Evolutionary conservation across 2,329 filamentous ascomycete genomes (phyloP).

Genomic region (Juglanconis oblonga): DNA sequence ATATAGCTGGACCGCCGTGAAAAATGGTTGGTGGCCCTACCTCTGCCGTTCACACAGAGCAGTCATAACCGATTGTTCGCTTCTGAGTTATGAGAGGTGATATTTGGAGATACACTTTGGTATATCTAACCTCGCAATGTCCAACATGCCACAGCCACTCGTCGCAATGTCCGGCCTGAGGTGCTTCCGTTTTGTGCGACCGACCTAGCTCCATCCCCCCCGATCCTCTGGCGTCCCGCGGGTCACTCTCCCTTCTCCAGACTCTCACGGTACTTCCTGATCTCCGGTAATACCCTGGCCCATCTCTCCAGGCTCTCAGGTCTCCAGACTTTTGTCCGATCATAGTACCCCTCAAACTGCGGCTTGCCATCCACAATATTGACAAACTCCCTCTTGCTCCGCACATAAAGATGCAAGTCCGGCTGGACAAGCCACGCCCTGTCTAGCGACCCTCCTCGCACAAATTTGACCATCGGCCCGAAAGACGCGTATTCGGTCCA

Average conservation of each 20-base stretch:
- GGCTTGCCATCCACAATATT: conserved; percentile 33
- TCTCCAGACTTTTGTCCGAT: conserved; percentile 29
- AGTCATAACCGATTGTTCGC: no score
- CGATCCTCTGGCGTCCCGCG: neutral
- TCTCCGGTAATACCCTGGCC: conserved; percentile 23
- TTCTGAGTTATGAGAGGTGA: neutral
- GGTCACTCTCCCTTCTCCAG: neutral
- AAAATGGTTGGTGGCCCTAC: neutral
- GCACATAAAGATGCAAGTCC: conserved; percentile 43
- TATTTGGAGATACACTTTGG: neutral
- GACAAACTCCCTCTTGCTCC: conserved; percentile 37
- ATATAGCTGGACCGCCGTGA: no score
- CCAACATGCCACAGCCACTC: neutral
- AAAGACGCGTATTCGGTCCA: conserved; percentile 39
- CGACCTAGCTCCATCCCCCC: no score
- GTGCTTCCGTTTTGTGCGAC: no score
- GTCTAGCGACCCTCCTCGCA: conserved; percentile 45
- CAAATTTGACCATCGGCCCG: conserved; percentile 31
- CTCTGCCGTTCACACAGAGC: no score
- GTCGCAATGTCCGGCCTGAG: neutral
- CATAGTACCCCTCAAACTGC: conserved; percentile 36
- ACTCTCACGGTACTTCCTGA: conserved; percentile 11
- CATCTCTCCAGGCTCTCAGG: conserved; percentile 31
- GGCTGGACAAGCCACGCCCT: conserved; percentile 35
- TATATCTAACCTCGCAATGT: neutral